Evolutionary conservation across 768 basidiomycete genomes (phyloP).

Genomic region (Hygrocybe punicea): DNA sequence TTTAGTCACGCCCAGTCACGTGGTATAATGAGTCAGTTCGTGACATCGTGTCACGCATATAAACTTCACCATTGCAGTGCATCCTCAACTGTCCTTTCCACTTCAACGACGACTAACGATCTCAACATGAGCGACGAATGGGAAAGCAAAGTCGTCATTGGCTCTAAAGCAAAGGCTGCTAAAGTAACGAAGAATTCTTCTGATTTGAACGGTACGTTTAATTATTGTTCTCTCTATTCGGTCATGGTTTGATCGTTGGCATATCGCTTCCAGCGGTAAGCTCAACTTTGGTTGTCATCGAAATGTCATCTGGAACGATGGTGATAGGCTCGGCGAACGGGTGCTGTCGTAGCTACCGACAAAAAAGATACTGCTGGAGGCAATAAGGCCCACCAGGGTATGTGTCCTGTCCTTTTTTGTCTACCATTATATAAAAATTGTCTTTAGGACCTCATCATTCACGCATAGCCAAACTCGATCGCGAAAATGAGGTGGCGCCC

Average conservation of each 20-base stretch:
- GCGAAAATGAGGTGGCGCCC: constrained; percentile 93
- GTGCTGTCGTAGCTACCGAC: constrained; percentile 77
- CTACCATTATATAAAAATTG: background rate
- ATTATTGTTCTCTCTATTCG: background rate
- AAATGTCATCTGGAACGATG: constrained; percentile 9
- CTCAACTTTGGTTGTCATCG: background rate
- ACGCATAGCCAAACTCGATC: constrained; percentile 88
- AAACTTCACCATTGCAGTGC: background rate
- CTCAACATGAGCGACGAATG: constrained; percentile 58
- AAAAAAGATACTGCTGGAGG: constrained; percentile 66
- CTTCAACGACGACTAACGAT: no score
- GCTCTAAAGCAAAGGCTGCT: constrained; percentile 57
- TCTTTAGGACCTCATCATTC: constrained; percentile 84
- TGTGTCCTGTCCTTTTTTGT: constrained; percentile 14
- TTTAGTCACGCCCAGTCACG: background rate
- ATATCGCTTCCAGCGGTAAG: constrained; percentile 49
- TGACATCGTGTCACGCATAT: background rate
- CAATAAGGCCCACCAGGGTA: constrained; percentile 79
- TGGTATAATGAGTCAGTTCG: background rate
- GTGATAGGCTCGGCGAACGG: constrained; percentile 65
- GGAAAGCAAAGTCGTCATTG: constrained; percentile 73
- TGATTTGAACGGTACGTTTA: constrained; percentile 53
- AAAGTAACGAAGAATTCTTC: constrained; percentile 61
- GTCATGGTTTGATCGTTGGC: constrained; percentile 2
- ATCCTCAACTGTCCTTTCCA: no score